Conservation (phyloP, 768 basidiomycete genomes). For the Lentinula aciculospora region DNA sequence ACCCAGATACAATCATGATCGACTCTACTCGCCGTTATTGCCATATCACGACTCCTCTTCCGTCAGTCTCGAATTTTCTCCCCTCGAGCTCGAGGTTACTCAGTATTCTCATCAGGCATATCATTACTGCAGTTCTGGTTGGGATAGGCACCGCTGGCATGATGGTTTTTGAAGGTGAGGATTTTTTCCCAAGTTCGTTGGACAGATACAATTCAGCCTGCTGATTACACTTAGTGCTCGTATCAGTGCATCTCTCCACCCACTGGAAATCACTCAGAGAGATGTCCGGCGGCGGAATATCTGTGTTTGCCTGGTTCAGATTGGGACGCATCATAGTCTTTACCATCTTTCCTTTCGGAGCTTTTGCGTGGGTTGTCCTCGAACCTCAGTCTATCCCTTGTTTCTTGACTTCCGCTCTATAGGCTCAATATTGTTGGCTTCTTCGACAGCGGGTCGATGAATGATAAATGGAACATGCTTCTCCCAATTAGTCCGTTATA, state of each 20-base stretch:
- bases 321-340: background rate
- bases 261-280: background rate
- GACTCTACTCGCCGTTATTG: constrained; percentile 4
- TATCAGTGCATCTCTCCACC: background rate
- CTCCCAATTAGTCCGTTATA: background rate
- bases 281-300: background rate
- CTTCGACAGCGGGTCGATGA: background rate
- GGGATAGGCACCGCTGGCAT: background rate
- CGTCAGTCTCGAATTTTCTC: background rate
- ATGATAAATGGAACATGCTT: background rate
- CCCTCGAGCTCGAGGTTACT: no score
- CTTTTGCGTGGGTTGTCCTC: background rate
- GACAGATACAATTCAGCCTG: background rate
- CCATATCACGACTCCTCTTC: background rate
- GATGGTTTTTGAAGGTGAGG: constrained; percentile 2
- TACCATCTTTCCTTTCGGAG: background rate
- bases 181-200: background rate
- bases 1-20: background rate
- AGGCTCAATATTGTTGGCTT: background rate
- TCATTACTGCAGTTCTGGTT: background rate
- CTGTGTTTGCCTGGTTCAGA: background rate
- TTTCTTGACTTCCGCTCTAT: background rate
- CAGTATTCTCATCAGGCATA: background rate
- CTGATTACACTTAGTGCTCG: background rate
- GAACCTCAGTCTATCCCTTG: no score